A percentile compares a stretch with the other conserved stretches of the same genome.
Conservation (phyloP, 2,329 filamentous ascomycete species). For the Fusarium anthophilum region DNA sequence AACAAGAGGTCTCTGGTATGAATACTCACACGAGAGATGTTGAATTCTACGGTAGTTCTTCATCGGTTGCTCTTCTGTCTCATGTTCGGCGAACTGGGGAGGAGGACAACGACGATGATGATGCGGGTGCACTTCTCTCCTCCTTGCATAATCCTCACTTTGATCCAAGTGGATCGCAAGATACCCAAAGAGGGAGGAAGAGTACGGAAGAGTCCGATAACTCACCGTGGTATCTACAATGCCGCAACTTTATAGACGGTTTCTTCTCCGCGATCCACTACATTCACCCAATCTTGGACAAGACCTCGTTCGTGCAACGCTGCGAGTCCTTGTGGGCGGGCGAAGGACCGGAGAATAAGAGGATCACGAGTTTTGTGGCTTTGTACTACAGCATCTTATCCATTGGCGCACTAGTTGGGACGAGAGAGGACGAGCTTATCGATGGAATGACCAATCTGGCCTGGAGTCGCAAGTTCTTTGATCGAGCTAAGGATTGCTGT, state of each 20-base stretch:
- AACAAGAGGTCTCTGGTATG: neutral
- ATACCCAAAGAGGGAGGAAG: neutral
- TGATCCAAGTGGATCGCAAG: neutral
- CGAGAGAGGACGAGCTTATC: neutral
- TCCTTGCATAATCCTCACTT: neutral
- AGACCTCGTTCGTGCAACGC: neutral
- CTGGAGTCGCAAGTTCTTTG: neutral
- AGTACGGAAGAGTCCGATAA: neutral
- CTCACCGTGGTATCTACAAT: neutral
- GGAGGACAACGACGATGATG: neutral
- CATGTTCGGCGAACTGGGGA: neutral
- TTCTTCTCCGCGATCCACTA: neutral
- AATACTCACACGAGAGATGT: neutral
- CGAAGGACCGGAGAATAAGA: neutral
- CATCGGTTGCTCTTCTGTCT: accelerated
- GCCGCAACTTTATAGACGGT: neutral
- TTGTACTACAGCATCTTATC: neutral
- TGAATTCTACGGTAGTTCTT: neutral
- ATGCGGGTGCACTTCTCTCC: neutral
- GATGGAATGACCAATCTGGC: neutral
- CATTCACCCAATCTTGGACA: neutral
- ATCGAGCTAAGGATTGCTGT: neutral
- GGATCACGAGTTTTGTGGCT: neutral
- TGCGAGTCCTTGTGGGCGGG: neutral
- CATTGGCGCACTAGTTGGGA: accelerated